Evolutionary conservation across 805 yeast species (phyloP), one percentile per base, ranked within the genome.

Genomic region (Hanseniaspora clermontiae): DNA sequence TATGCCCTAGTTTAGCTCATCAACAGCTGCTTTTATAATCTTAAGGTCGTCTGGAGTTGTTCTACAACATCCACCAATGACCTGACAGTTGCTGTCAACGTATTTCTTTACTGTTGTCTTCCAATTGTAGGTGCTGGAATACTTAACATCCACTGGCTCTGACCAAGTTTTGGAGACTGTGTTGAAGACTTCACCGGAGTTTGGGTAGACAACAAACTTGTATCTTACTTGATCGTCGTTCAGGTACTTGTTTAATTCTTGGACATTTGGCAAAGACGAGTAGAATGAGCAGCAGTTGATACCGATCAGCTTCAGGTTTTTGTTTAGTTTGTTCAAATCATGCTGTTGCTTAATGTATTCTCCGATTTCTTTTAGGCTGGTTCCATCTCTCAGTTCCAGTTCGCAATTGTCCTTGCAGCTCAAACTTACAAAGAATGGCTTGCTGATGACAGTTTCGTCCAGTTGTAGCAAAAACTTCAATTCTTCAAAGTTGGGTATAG

Each of bases 41-140:
- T 58, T 50, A 42, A 66, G 63, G 51, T 66, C 80, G 0, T 64
- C 61, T 0, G 89, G 88, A 0, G 79, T 74, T 1, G 87, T 82
- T 61, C 87, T 73, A 60, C 91, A 84, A 66, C 91, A 85, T 3
- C 90, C 91, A 8, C 93, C 93, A 53, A 85, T 70, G 9, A 83
- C 73, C 36, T 74, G 73, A 2, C 76, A 75, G 15, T 75, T 73
- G 10, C 64, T 64, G 0, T 61, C 37, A 6, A 59, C 52, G 17
- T 48, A 55, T n/a, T 43, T 31, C 19, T 43, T 29, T 3, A 55
- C 49, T 69, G 59, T 78, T 83, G 77, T 27, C 66, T 63, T 31
- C 62, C 55, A 1, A 7, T 56, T 59, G 17, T 59, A 62, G 10
- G n/a, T 34, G 27, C 47, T 43, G 1, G 46, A 39, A 10, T 24